Evolutionary conservation across 1,284 basidiomycete genomes (phyloP), one percentile per base, ranked within the genome.

Genomic region (Paramarasmius palmivorus): DNA sequence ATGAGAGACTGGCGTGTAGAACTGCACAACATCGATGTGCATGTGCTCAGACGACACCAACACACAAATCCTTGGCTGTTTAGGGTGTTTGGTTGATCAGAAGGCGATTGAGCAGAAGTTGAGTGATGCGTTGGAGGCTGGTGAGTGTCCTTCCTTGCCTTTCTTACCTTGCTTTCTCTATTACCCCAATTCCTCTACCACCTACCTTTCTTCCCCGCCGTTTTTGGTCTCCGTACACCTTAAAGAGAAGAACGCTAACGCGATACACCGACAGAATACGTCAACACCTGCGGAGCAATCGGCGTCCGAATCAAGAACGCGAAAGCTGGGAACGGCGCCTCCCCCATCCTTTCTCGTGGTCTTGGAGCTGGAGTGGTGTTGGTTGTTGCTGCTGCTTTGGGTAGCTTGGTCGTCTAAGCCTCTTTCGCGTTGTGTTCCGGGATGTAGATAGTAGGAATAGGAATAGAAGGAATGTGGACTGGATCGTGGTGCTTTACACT

Each of bases 211-310:
- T n/a, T n/a, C n/a, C n/a, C n/a, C n/a, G n/a, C n/a, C n/a, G n/a
- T n/a, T n/a, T n/a, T n/a, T n/a, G n/a, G n/a, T n/a, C n/a, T n/a
- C n/a, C n/a, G n/a, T n/a, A n/a, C n/a, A n/a, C n/a, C n/a, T n/a
- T n/a, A n/a, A n/a, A n/a, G n/a, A n/a, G n/a, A n/a, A n/a, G n/a
- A n/a, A n/a, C n/a, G n/a, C n/a, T n/a, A n/a, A n/a, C n/a, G n/a
- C n/a, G n/a, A n/a, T n/a, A n/a, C n/a, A n/a, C n/a, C n/a, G 3
- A 40, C 19, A 46, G 44, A 46, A 32, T 46, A 46, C 17, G 44
- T 46, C 22, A 32, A 46, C 44, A 46, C 44, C n/a, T 46, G 44
- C 25, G 4, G n/a, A 4, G 15, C 29, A 15, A 5, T n/a, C 9
- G 23, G 23, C 29, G 25, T 29, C 25, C 9, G 44, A 15, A 46